Base-by-base conservation (phyloP, 148 eudicot genomes). In the Rhododendron molle region DNA sequence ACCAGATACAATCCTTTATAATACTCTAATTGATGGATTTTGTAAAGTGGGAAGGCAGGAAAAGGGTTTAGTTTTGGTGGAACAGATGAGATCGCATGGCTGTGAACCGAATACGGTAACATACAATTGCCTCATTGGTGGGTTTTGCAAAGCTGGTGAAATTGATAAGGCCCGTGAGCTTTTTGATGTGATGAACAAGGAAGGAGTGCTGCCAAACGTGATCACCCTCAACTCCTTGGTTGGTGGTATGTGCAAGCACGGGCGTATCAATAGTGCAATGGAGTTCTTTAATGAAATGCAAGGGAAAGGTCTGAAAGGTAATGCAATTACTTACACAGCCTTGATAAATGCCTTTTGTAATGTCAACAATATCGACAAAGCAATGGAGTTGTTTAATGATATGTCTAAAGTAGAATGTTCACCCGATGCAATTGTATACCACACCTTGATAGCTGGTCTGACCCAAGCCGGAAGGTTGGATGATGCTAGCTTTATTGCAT, bases 21-120 rank as follows among this genome's bases (percentile, higher is more conserved):
- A 97, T 89, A 95, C 92, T 60, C 76, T 97, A 52, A 91, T 97
- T 92, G 92, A 93, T 81, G 98, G 98, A 32, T 83, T 95, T 8
- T 95, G 98, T 88, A 95, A 95, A 85, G 89, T 73, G 74, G 98
- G 96, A 6, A 91, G 96, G 60, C 86, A 88, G 73, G 95, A 92
- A 76, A 95, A 95, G 87, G 99, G 93, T 0, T 86, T 92, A 47
- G 83, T 58, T 46, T 90, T 97, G 69, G 90, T 94, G 94, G 90
- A 92, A 82, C 90, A 79, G 87, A 95, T 97, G 98, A 88, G 85
- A 32, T 90, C 85, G 46, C 82, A 88, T 20, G 76, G 83, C 26
- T 93, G 92, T 86, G 77, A 60, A 43, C 98, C 98, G 16, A 93
- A 43, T 58, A 85, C 88, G 2, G 84, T 82, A 46, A 95, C 99